Base-by-base conservation (phyloP, 2,329 filamentous ascomycete species). In the Dryadomyces quercivorus region DNA sequence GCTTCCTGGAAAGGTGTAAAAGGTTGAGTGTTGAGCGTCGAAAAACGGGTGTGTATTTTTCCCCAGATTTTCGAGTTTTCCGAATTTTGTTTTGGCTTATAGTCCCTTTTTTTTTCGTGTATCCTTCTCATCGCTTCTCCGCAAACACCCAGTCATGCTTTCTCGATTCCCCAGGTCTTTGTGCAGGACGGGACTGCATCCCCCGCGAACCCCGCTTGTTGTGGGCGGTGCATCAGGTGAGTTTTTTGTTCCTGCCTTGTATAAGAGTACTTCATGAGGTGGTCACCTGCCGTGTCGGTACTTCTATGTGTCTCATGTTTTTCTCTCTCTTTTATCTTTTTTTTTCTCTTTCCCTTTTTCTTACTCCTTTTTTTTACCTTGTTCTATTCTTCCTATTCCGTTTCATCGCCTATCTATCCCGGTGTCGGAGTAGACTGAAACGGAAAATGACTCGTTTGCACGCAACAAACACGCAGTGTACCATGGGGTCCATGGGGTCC, bases 181-280 rank as follows among this genome's bases (percentile, higher is more conserved):
- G 50, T 36, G 38, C 50, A 26, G 22, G 31, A 36, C 45, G 21
- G 53, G 50, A 46, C 36, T 34, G 18, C 18, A 36, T 16, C 51
- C 58, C 56, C 55, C 58, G 52, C 58, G 56, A 50, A 18, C 48
- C 57, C 58, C 58, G 58, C 58, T 58, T 57, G 52, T 58, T 40
- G 12, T 40, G 55, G 52, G 52, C 50, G 55, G 57, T 38, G 55
- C 55, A 18, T 57, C 55, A 55, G 57, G 58, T 58, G 58, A 55
- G 58, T 55, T 50, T 50, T 22, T 50, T n/a, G 42, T 20, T 31
- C 26, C 26, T 31, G 26, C 26, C 26, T 31, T 31, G 26, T 31
- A 31, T 31, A 31, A 31, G 26, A 31, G 26, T 31, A 31, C 26
- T 5, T 31, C 26, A 31, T 8, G 26, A 8, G 26, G 26, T 31